Conservation (phyloP, 768 basidiomycete genomes). For the Calvatia gigantea region DNA sequence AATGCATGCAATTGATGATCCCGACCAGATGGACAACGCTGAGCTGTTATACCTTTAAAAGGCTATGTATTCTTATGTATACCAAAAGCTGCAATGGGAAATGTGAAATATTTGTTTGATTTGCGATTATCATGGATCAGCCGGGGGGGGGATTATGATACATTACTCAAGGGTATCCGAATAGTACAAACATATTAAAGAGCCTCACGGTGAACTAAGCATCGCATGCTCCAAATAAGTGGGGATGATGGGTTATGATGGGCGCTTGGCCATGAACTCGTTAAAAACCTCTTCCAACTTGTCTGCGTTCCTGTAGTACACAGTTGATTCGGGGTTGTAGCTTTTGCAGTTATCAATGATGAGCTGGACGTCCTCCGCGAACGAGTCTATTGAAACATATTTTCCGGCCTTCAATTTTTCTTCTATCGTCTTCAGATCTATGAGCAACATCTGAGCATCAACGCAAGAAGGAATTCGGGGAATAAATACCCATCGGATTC, state of each 20-base stretch:
- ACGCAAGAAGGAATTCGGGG: background rate
- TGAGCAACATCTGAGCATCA: constrained; percentile 1
- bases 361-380: constrained; percentile 76
- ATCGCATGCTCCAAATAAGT: background rate
- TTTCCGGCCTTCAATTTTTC: constrained; percentile 87
- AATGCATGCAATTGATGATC: background rate
- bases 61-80: background rate
- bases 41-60: constrained; percentile 15
- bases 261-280: constrained; percentile 29
- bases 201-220: background rate
- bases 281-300: constrained; percentile 79
- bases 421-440: constrained; percentile 87
- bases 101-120: background rate
- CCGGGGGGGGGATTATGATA: background rate
- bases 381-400: constrained; percentile 71
- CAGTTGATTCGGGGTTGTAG: constrained; percentile 80
- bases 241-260: constrained; percentile 5
- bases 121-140: background rate
- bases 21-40: constrained; percentile 49
- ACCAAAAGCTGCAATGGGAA: background rate
- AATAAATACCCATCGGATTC: constrained; percentile 82
- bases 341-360: constrained; percentile 86
- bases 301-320: constrained; percentile 82
- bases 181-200: constrained; percentile 11
- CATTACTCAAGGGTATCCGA: constrained; percentile 1